These are phyloP conservation scores for Hyphopichia homilentoma DNA, from an alignment of 805 yeast genomes.

Conservation along the genomic window DNA sequence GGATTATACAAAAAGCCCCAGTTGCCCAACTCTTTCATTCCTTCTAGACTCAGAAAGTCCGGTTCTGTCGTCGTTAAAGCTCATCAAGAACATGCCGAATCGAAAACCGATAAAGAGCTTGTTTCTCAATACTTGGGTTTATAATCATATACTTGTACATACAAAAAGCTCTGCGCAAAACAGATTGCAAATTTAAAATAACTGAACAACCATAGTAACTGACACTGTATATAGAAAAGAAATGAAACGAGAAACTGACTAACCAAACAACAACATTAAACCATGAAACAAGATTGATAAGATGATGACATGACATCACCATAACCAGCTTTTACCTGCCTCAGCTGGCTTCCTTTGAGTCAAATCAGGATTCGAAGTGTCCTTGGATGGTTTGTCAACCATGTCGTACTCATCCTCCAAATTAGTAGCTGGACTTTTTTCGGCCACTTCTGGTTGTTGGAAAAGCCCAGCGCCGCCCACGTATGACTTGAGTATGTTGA, in stretches of 20 bases:
- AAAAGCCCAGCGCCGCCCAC: slow-evolving; percentile 5
- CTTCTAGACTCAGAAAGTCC: slow-evolving; percentile 19
- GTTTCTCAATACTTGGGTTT: slow-evolving; percentile 28
- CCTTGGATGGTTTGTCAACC: slow-evolving; percentile 26
- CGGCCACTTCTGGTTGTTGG: not conserved
- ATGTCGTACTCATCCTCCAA: slow-evolving; percentile 41
- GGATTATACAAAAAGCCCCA: slow-evolving; percentile 56
- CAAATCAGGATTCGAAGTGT: slow-evolving; percentile 4
- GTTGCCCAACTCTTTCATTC: slow-evolving; percentile 38
- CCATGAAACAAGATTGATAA: no score
- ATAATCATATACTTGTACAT: no score
- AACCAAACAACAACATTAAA: slow-evolving; percentile 5
- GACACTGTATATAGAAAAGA: slow-evolving; percentile 2
- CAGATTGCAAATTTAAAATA: no score
- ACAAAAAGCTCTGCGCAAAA: no score
- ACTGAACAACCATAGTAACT: no score
- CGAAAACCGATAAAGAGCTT: slow-evolving; percentile 24
- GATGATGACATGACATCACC: slow-evolving; percentile 10
- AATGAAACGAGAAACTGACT: slow-evolving; percentile 1
- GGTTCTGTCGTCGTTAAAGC: slow-evolving; percentile 17
- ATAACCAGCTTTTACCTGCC: slow-evolving; percentile 20
- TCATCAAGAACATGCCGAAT: slow-evolving; percentile 18
- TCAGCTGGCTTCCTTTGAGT: slow-evolving; percentile 5
- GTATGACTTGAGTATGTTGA: slow-evolving; percentile 2
- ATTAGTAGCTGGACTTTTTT: slow-evolving; percentile 1